Percentiles rank a stretch among this genome's conserved stretches.
Conservation (phyloP, 495 filamentous ascomycete genomes). For the Lasiosphaeriaceae sp. region DNA sequence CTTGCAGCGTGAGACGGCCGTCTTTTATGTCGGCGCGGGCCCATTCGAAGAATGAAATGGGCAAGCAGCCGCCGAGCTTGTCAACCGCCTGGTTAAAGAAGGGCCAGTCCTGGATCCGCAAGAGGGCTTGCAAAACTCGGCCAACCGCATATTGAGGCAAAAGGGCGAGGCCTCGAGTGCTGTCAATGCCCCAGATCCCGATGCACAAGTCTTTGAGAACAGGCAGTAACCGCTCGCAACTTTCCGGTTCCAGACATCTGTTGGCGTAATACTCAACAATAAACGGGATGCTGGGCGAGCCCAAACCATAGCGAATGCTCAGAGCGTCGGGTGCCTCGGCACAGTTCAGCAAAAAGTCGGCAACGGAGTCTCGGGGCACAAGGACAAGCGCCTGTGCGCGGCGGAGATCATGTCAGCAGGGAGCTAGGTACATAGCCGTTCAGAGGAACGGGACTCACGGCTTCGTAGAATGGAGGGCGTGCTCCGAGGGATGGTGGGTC, state of each 20-base stretch:
- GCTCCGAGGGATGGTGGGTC: no score
- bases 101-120: constrained; percentile 11
- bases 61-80: constrained; percentile 3
- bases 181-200: constrained; percentile 8
- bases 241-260: not conserved
- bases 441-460: not conserved
- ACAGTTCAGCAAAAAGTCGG: constrained; percentile 14
- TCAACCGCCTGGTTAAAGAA: constrained; percentile 12
- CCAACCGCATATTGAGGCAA: constrained; percentile 2
- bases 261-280: constrained; percentile 3
- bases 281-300: no score
- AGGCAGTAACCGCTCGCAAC: constrained; percentile 4
- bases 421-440: not conserved
- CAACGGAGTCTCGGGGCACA: constrained; percentile 17
- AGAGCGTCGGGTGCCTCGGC: not conserved
- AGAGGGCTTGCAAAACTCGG: constrained; percentile 5
- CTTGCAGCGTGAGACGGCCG: not conserved
- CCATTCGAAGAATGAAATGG: constrained; percentile 11
- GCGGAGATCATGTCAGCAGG: no score
- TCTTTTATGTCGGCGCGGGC: constrained; percentile 2
- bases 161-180: constrained; percentile 6
- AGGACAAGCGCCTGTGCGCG: constrained; percentile 13
- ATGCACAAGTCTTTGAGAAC: constrained; percentile 13
- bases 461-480: no score
- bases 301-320: no score